A percentile compares a stretch with the other conserved stretches of the same genome.
These are phyloP conservation scores for Thyridium curvatum DNA, from an alignment of 2,329 filamentous ascomycete species.

Conservation along the genomic window DNA sequence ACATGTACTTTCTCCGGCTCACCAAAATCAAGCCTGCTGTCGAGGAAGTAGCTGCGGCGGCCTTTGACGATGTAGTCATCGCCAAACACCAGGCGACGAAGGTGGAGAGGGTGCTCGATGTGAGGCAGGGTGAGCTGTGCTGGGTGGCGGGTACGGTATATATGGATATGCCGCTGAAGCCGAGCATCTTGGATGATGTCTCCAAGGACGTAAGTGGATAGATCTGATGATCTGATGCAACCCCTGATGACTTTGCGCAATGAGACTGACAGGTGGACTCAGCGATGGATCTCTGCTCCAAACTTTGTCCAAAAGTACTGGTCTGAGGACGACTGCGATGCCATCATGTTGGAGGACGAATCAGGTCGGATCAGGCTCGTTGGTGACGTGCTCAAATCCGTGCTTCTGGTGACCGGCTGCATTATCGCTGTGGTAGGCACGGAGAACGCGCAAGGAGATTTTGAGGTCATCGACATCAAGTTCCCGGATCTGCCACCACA, in stretches of 20 bases:
- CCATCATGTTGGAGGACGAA: slow-evolving; percentile 91
- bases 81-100: slow-evolving; percentile 66
- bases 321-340: slow-evolving; percentile 50
- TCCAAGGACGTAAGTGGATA: slow-evolving; percentile 68
- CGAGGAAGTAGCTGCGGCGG: slow-evolving; percentile 63
- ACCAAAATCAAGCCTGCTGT: slow-evolving; percentile 81
- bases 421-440: slow-evolving; percentile 93
- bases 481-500: slow-evolving; percentile 83
- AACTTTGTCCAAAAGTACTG: slow-evolving; percentile 72
- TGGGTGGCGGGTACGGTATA: slow-evolving; percentile 95
- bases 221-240: not conserved
- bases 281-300: slow-evolving; percentile 87
- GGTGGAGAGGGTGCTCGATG: slow-evolving; percentile 87
- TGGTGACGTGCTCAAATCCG: slow-evolving; percentile 60
- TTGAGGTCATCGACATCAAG: slow-evolving; percentile 86
- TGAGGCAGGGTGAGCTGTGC: slow-evolving; percentile 89
- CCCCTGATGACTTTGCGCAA: not conserved
- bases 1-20: slow-evolving; percentile 94
- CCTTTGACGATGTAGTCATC: slow-evolving; percentile 75
- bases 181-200: slow-evolving; percentile 91
- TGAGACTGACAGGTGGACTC: not conserved
- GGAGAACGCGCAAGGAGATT: slow-evolving; percentile 85
- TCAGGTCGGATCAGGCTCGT: slow-evolving; percentile 80
- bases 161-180: slow-evolving; percentile 95
- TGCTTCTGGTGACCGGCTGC: slow-evolving; percentile 82